These are phyloP conservation scores for Angophora floribunda DNA, from an alignment of 345 rosid species.

Conservation along the genomic window DNA sequence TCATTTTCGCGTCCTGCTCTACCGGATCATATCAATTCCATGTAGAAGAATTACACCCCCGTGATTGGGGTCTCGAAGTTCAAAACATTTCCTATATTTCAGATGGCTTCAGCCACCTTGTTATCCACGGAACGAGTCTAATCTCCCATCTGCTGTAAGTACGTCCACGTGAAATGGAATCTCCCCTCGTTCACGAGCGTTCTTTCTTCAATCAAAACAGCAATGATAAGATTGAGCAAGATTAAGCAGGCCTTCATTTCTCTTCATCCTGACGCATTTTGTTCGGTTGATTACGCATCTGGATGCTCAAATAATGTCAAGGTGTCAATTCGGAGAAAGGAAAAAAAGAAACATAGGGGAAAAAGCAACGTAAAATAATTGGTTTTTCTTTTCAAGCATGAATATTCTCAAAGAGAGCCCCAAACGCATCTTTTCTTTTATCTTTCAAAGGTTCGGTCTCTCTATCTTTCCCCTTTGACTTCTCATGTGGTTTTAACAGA, in stretches of 20 bases:
- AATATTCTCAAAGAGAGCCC: not conserved
- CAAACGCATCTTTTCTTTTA: not conserved
- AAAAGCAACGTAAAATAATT: not conserved
- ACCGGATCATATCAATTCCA: not conserved
- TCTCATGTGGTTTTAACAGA: not conserved
- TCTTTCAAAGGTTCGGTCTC: constrained; percentile 2
- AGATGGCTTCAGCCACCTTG: not conserved
- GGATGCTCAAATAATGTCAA: not conserved
- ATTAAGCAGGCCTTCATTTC: not conserved
- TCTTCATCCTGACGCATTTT: not conserved
- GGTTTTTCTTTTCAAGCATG: not conserved
- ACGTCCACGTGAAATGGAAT: not conserved
- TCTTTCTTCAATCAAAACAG: not conserved
- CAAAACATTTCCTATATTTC: not conserved
- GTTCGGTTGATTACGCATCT: not conserved
- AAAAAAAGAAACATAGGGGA: not conserved
- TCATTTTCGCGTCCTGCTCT: not conserved
- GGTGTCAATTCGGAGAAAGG: not conserved
- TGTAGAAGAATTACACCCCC: not conserved
- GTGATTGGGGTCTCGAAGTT: not conserved
- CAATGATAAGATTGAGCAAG: not conserved
- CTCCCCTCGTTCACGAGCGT: too few relatives aligned
- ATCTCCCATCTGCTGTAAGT: not conserved
- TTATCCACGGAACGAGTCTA: not conserved
- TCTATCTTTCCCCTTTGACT: not conserved